A percentile compares a stretch with the other conserved stretches of the same genome.
Evolutionary conservation across 129 eudicot species (phyloP).

Genomic region (Flaveria sonorensis): DNA sequence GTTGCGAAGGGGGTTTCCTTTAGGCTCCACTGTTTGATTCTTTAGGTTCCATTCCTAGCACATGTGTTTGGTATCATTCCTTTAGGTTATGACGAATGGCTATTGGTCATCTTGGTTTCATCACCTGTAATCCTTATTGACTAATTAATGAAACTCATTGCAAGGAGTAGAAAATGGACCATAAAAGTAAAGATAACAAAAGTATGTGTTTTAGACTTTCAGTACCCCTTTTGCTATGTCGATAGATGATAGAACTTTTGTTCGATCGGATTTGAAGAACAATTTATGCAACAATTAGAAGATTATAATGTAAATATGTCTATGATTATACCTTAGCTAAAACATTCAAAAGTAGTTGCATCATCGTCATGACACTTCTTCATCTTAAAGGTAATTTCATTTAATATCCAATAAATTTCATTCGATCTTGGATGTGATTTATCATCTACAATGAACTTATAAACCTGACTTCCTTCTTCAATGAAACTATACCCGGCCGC

Average conservation of each 20-base stretch:
- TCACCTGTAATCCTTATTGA: constrained; percentile 70
- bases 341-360: neutral
- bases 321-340: constrained; percentile 21
- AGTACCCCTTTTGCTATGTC: constrained; percentile 1
- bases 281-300: neutral
- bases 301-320: neutral
- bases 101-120: constrained; percentile 59
- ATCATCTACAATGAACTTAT: constrained; percentile 72
- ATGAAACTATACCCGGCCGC: constrained; percentile 72
- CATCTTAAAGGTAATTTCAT: constrained; percentile 44
- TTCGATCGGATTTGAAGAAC: neutral
- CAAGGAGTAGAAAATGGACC: constrained; percentile 48
- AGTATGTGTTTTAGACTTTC: constrained; percentile 5
- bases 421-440: constrained; percentile 57
- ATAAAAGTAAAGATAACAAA: constrained; percentile 53
- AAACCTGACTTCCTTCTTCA: constrained; percentile 60
- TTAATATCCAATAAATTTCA: constrained; percentile 52
- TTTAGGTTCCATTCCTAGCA: constrained; percentile 65
- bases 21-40: constrained; percentile 64
- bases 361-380: constrained; percentile 29
- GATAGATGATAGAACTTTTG: neutral
- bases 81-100: constrained; percentile 54
- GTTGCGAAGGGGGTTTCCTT: constrained; percentile 64
- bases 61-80: constrained; percentile 70
- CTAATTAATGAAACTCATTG: constrained; percentile 51